Base-by-base conservation (phyloP, 257 asterid genomes). In the Ophiorrhiza pumila region DNA sequence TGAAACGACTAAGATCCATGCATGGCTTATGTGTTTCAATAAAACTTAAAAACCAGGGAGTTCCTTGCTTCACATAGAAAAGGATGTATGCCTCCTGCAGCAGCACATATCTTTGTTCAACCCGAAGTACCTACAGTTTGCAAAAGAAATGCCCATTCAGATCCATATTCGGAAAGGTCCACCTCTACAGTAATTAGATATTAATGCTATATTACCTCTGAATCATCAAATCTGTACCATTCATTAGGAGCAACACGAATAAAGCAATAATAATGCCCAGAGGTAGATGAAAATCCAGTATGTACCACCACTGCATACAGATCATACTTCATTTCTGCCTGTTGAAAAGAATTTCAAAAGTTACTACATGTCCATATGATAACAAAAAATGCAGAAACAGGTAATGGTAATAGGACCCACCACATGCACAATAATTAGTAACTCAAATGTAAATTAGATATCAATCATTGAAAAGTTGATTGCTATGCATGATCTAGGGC, bases 281-380 rank as follows among this genome's bases (percentile, higher is more conserved):
- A 91, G 60, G 87, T 83, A 76, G 92, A 78, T 52, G 93, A 80
- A 63, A 74, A 67, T 76, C 97, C 99, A 72, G 68, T 67, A 81
- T 94, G 99, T 77, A 91, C 97, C 82, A 94, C 90, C 56, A 94
- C 79, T 5, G 97, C 97, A 84, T 84, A 86, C n/a, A 94, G 89
- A 35, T 75, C 82, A 60, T 91, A 94, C 81, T 80, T 83, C 75
- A 89, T 82, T 46, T 85, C 90, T 37, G 32, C 85, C 98, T 91
- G 96, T 81, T 27, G 49, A 76, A 41, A 46, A 39, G 50, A 31
- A 61, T 15, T 43, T 59, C 12, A 39, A 67, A 9, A 18, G 39
- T 72, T 50, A 73, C 37, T 18, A 55, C 52, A 57, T 23, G n/a
- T n/a, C 8, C 1, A 42, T 2, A n/a, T 11, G 29, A 37, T 25